Percentiles rank a stretch among this genome's conserved stretches.
Evolutionary conservation across 768 basidiomycete genomes (phyloP).

Genomic region (Rhodocollybia butyracea): DNA sequence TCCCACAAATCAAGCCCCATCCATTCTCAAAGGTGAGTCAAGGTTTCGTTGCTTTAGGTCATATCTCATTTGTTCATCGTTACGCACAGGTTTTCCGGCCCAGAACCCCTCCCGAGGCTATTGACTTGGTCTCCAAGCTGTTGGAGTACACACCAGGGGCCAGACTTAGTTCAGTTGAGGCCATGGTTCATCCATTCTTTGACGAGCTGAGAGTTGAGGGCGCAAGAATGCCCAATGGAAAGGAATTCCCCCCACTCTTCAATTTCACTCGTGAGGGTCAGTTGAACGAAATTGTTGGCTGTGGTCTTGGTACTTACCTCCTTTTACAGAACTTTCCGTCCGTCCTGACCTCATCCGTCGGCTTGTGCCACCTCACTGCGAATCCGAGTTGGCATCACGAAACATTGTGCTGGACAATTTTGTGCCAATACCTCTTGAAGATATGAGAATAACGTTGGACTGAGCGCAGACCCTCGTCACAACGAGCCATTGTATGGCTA

Average conservation of each 20-base stretch:
- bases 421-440: slow-evolving; percentile 96
- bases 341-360: slow-evolving; percentile 91
- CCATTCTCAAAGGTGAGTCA: slow-evolving; percentile 94
- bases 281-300: slow-evolving; percentile 23
- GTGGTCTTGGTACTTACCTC: no score
- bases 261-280: slow-evolving; percentile 94
- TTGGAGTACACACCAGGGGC: slow-evolving; percentile 98
- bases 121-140: slow-evolving; percentile 91
- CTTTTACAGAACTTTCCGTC: slow-evolving; percentile 80
- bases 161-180: slow-evolving; percentile 84
- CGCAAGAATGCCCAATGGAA: slow-evolving; percentile 94
- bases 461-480: slow-evolving; percentile 34
- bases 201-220: slow-evolving; percentile 91
- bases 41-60: slow-evolving; percentile 4
- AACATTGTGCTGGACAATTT: slow-evolving; percentile 87
- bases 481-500: background rate
- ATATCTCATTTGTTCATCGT: slow-evolving; percentile 12
- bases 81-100: slow-evolving; percentile 87
- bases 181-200: slow-evolving; percentile 95
- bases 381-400: slow-evolving; percentile 83
- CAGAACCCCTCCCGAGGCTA: slow-evolving; percentile 93
- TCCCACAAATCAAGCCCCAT: slow-evolving; percentile 99
- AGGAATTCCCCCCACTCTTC: slow-evolving; percentile 91
- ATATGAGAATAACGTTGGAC: slow-evolving; percentile 92
- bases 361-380: slow-evolving; percentile 88